Evolutionary conservation across 352 stramenopile genomes (phyloP).

Genomic region (Globisporangium middletonii): DNA sequence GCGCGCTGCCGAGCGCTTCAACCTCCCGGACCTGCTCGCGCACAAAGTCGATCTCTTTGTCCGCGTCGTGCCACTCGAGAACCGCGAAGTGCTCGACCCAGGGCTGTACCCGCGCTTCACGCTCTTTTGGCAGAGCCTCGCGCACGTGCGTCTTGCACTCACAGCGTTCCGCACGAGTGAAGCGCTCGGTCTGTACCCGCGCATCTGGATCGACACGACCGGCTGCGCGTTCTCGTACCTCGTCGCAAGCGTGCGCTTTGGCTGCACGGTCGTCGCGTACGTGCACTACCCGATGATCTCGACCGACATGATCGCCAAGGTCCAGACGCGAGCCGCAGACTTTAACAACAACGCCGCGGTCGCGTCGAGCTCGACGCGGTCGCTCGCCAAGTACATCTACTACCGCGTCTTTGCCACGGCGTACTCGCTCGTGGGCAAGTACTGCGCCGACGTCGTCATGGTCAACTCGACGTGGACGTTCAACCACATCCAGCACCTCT

Average conservation of each 20-base stretch:
- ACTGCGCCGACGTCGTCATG: conserved; percentile 88
- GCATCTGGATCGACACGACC: conserved; percentile 97
- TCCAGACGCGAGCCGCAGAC: conserved; percentile 83
- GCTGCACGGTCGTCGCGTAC: conserved; percentile 91
- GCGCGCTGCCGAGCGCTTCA: conserved; percentile 80
- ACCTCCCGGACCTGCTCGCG: conserved; percentile 64
- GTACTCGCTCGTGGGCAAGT: conserved; percentile 89
- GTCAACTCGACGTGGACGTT: conserved; percentile 99
- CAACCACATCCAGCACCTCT: conserved; percentile 93
- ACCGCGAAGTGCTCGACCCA: conserved; percentile 67
- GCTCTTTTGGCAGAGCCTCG: conserved; percentile 94
- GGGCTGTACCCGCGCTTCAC: conserved; percentile 89
- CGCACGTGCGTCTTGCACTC: conserved; percentile 88
- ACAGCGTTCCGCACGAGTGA: conserved; percentile 73
- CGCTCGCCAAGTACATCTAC: conserved; percentile 92
- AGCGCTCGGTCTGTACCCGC: conserved; percentile 40
- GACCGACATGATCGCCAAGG: conserved; percentile 96
- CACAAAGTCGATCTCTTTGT: conserved; percentile 43
- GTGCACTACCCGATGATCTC: conserved; percentile 99
- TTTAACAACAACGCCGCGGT: conserved; percentile 94
- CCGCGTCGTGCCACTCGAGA: conserved; percentile 71
- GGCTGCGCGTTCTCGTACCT: conserved; percentile 97
- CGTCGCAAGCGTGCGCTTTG: conserved; percentile 81
- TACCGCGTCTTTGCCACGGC: conserved; percentile 93
- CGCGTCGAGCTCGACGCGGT: conserved; percentile 69